Base-by-base conservation (phyloP, 140 eudicot species). In the Senecio squalidus region DNA sequence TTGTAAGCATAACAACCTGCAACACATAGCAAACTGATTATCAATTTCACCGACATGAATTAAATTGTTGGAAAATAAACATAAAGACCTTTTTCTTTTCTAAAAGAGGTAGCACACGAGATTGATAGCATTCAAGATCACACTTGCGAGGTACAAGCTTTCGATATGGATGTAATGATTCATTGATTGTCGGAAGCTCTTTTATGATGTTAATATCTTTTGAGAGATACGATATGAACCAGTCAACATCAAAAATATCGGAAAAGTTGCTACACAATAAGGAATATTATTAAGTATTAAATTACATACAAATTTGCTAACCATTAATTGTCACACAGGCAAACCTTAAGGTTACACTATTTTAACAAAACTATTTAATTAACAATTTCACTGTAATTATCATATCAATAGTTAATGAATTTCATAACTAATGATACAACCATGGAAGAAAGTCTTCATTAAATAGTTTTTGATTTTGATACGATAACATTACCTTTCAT, bases 1-100 rank as follows among this genome's bases (percentile, higher is more conserved):
- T 87, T 0, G 82, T 77, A 27, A 87, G 89, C 82, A 76, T 73
- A 33, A 87, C 82, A 64, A 74, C 94, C 94, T 87, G 82, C 68
- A 69, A 48, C 56, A 29, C 38, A 56, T 33, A 6, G n/a, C n/a
- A 10, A 53, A 66, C 45, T 18, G 45, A 20, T 9, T 27, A 48
- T 66, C 58, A 62, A 9, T 27, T 25, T 4, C 41, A 41, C 14
- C 20, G n/a, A 41, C 70, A 15, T 9, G 2, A 70, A 70, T 50
- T 2, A 49, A 3, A 23, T 11, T 39, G 13, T 4, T 26, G 17
- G 30, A 22, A 53, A 40, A 62, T 26, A 10, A 53, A 16, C 51
- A 62, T 21, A 44, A n/a, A 36, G 21, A 78, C 88, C 78, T 77
- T 69, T 46, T 81, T 82, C 68, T 67, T 82, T 16, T 67, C 70